Percentiles rank a stretch among this genome's conserved stretches.
phyloP scores from a whole-genome alignment of 2,329 filamentous ascomycete genomes.

The Trichoderma asperellum region DNA sequence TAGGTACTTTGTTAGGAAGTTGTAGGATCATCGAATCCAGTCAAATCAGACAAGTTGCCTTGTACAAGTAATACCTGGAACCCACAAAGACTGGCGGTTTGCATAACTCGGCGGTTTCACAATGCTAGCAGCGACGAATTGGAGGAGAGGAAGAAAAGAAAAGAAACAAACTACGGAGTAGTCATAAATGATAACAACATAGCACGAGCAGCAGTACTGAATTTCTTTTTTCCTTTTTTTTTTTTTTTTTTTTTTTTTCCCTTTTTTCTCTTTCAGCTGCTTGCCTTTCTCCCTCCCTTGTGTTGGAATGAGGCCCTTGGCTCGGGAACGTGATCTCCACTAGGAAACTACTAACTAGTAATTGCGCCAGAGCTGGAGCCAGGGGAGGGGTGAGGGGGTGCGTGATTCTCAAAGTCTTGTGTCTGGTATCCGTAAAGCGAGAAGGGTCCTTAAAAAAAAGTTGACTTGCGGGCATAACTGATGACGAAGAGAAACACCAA shows the following conservation, averaged over 20 bases:
- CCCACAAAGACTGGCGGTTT: background rate
- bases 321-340: conserved; percentile 14
- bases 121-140: background rate
- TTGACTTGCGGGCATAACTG: background rate
- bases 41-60: background rate
- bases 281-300: background rate
- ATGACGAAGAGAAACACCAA: background rate
- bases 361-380: conserved; percentile 7
- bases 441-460: background rate
- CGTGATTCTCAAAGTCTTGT: no score
- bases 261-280: background rate
- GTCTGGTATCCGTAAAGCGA: no score
- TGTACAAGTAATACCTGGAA: background rate
- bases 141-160: background rate
- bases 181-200: background rate
- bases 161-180: background rate
- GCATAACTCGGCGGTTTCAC: conserved; percentile 10
- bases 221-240: background rate
- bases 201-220: background rate
- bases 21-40: background rate
- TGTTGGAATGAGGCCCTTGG: conserved; percentile 13
- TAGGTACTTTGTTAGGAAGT: background rate
- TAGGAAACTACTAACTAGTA: conserved; percentile 15
- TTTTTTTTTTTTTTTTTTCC: background rate
- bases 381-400: conserved; percentile 4